Evolutionary conservation across 371 early-diverging fungal species (phyloP), one percentile per base, ranked within the genome.

Genomic region (Actinomortierella ambigua): DNA sequence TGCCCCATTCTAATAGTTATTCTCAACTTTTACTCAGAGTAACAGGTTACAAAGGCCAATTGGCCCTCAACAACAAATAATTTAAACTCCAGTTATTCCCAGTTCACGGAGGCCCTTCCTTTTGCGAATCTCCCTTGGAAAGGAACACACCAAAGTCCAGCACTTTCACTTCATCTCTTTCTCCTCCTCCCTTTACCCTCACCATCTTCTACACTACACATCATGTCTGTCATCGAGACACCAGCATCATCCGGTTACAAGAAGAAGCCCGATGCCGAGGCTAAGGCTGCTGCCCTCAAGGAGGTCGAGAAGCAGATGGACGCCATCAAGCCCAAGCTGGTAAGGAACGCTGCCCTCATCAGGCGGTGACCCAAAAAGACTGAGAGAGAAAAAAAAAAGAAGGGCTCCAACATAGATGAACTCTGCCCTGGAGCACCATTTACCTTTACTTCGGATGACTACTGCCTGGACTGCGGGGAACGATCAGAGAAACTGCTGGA

Each of bases 261-360:
- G 46, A 46, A 46, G n/a, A 57, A 57, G 18, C 53, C 59, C 22
- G 43, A 44, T 23, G 44, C 24, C 28, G 52, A 46, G 0, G 52
- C 50, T 23, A 52, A 52, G 52, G 23, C 40, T 2, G 49, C 42
- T 18, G 43, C 59, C 39, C 20, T 59, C 43, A 52, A 34, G 24
- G 46, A 59, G 20, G 51, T 52, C 23, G 59, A 59, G 18, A 52
- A 50, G n/a, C 43, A 23, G 5, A 59, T 59, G 13, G 59, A 51
- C 17, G 43, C 42, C n/a, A 28, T 59, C 53, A 50, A 39, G 17
- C 52, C 59, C 20, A 50, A 43, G 4, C 29, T 59, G 59, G 52
- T 59, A 51, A 50, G 52, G 1, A 48, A 44, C 23, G 11, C 23
- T 9, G 34, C 11, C 11, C 11, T 34, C 34, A 34, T 34, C 34